A percentile compares a stretch with the other conserved stretches of the same genome.
These are phyloP conservation scores for Beta corolliflora DNA, from an alignment of 179 eudicot species.

Conservation along the genomic window DNA sequence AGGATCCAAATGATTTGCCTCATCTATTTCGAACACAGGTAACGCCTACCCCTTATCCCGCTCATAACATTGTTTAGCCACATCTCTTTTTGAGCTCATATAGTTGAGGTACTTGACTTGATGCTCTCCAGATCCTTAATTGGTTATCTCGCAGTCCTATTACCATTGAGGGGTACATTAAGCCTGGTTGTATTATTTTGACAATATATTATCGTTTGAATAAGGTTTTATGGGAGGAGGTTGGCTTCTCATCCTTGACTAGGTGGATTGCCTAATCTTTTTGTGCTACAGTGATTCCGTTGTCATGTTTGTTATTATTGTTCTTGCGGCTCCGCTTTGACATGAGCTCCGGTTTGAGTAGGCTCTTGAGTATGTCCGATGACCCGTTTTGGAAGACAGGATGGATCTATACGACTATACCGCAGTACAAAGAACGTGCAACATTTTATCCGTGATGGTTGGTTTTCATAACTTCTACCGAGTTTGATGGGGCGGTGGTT, in stretches of 20 bases:
- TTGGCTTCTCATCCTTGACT: conserved; percentile 34
- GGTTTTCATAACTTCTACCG: conserved; percentile 30
- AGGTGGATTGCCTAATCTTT: conserved; percentile 9
- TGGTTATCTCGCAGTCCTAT: conserved; percentile 87
- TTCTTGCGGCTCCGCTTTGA: conserved; percentile 62
- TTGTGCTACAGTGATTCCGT: neutral
- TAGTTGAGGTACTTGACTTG: conserved; percentile 14
- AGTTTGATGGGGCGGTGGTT: too few species aligned
- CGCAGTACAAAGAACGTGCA: conserved; percentile 55
- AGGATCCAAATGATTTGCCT: conserved; percentile 84
- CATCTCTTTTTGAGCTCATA: neutral
- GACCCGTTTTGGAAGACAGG: conserved; percentile 88
- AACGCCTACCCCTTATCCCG: conserved; percentile 1
- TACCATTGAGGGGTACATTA: conserved; percentile 87
- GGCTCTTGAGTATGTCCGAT: conserved; percentile 61
- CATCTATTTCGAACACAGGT: conserved; percentile 72
- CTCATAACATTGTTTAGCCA: neutral
- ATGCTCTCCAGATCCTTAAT: conserved; percentile 66
- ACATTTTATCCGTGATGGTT: conserved; percentile 74
- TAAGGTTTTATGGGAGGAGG: conserved; percentile 80
- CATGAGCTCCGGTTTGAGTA: conserved; percentile 59
- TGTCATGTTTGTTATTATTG: conserved; percentile 11
- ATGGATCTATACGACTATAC: conserved; percentile 85
- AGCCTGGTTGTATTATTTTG: conserved; percentile 88
- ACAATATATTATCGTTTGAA: conserved; percentile 76